Conservation (phyloP, 257 asterid genomes). For the Solanum pinnatisectum region DNA sequence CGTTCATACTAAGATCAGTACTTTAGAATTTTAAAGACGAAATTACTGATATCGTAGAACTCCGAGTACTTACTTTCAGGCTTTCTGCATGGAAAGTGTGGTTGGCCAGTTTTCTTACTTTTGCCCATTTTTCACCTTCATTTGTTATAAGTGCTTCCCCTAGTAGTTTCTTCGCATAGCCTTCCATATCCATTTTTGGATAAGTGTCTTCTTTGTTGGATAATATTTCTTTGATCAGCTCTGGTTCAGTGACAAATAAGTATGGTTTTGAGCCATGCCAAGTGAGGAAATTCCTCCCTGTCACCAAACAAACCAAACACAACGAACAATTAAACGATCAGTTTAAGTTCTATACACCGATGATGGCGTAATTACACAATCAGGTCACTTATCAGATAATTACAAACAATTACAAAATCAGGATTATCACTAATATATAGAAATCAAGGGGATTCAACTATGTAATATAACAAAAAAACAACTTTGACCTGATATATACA, state of each 20-base stretch:
- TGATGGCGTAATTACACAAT: background rate
- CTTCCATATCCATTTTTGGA: constrained; percentile 54
- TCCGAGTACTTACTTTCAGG: constrained; percentile 32
- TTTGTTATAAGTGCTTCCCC: constrained; percentile 63
- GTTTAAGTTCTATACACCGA: background rate
- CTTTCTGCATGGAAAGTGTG: constrained; percentile 52
- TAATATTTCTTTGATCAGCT: constrained; percentile 45
- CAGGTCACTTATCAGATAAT: background rate
- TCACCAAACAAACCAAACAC: background rate
- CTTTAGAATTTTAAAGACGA: background rate
- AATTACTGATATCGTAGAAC: background rate
- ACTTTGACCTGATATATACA: background rate
- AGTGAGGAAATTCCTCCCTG: constrained; percentile 42
- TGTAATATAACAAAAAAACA: background rate
- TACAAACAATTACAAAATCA: background rate
- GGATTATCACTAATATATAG: background rate
- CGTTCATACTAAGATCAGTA: background rate
- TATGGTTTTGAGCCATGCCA: constrained; percentile 57
- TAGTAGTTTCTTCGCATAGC: constrained; percentile 53
- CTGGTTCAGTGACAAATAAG: constrained; percentile 48
- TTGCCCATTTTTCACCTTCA: constrained; percentile 57
- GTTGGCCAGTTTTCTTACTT: constrained; percentile 51
- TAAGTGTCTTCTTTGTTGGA: constrained; percentile 33
- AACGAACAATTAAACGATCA: background rate
- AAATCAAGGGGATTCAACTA: background rate